Percentiles rank a stretch among this genome's conserved stretches.
Evolutionary conservation across 805 yeast species (phyloP).

Genomic region (Teunomyces aglyptinius): DNA sequence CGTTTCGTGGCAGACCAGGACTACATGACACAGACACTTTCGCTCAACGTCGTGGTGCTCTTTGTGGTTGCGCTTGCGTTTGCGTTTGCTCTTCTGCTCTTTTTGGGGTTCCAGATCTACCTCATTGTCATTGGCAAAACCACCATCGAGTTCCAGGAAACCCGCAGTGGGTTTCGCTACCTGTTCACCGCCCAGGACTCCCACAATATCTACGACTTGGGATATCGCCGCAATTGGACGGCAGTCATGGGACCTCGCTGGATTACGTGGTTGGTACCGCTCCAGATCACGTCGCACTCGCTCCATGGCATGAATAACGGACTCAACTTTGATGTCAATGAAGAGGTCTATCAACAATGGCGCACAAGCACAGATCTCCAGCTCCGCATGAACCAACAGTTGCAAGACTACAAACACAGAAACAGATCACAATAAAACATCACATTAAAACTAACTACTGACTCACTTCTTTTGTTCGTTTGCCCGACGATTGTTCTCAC

Average conservation of each 20-base stretch:
- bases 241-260: constrained; percentile 69
- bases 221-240: constrained; percentile 59
- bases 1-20: constrained; percentile 44
- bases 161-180: constrained; percentile 29
- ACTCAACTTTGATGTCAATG: constrained; percentile 49
- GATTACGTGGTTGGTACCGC: constrained; percentile 73
- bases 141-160: constrained; percentile 74
- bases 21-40: constrained; percentile 32
- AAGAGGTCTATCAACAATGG: constrained; percentile 39
- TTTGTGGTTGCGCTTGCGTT: constrained; percentile 60
- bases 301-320: constrained; percentile 40
- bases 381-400: constrained; percentile 43
- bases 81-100: constrained; percentile 39
- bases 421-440: not conserved
- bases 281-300: constrained; percentile 18
- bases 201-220: constrained; percentile 74
- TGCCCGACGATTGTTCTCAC: too few species aligned
- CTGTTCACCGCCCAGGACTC: constrained; percentile 41
- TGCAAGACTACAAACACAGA: constrained; percentile 16
- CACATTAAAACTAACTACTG: too few species aligned
- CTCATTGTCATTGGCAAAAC: constrained; percentile 66
- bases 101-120: constrained; percentile 57
- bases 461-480: too few species aligned
- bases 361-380: constrained; percentile 44
- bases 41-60: constrained; percentile 60